Conservation (phyloP, 257 asterid species). For the Buddleja alternifolia region DNA sequence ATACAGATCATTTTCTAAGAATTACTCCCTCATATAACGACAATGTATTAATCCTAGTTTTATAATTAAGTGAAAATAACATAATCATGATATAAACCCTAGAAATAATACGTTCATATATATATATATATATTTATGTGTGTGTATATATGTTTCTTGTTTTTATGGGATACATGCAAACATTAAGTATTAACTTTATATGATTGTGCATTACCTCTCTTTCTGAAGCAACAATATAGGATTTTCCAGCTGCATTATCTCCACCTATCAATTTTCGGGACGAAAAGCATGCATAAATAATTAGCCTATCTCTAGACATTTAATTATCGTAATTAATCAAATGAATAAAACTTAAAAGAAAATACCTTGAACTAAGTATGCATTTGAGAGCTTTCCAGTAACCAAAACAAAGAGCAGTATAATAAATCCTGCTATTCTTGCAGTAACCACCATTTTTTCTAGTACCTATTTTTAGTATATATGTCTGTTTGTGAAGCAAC, state of each 20-base stretch:
- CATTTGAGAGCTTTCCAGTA: slow-evolving; percentile 32
- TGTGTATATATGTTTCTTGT: neutral
- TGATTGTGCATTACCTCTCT: slow-evolving; percentile 32
- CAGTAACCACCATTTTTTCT: slow-evolving; percentile 34
- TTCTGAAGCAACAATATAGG: slow-evolving; percentile 30
- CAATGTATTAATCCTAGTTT: too few relatives aligned
- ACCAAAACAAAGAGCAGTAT: slow-evolving; percentile 39
- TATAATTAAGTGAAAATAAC: too few relatives aligned
- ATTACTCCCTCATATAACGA: too few relatives aligned
- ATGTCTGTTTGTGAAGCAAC: slow-evolving; percentile 34
- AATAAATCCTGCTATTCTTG: slow-evolving; percentile 36
- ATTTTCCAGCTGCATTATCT: slow-evolving; percentile 26
- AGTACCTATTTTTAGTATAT: neutral
- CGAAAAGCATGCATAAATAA: neutral
- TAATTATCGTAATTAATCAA: neutral
- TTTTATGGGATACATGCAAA: neutral
- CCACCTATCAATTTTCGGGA: slow-evolving; percentile 32
- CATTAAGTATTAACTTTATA: neutral
- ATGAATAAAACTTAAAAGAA: neutral
- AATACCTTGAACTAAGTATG: slow-evolving; percentile 38
- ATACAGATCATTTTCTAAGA: too few relatives aligned
- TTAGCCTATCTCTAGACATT: too few relatives aligned
- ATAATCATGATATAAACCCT: too few relatives aligned
- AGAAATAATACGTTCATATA: neutral
- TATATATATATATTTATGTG: too few relatives aligned